Evolutionary conservation across 148 eudicot genomes (phyloP), one percentile per base, ranked within the genome.

Genomic region (Chenopodium quinoa): DNA sequence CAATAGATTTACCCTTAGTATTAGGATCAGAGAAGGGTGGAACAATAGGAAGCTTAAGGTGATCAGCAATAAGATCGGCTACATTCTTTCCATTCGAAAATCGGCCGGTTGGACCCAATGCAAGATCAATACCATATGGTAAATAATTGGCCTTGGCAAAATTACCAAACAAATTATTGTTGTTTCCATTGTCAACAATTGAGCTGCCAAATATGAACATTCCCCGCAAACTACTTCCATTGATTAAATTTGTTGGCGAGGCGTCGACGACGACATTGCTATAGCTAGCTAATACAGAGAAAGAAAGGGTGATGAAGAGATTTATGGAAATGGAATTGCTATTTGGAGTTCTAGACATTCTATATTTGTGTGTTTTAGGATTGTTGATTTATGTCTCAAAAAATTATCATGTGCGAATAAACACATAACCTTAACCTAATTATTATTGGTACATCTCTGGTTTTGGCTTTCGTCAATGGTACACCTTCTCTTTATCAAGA

Each of bases 41-140:
- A 34, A 69, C 2, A 19, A 48, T 32, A 27, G 84, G 84, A 68
- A 86, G 75, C 0, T 25, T 11, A 6, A 86, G 86, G 13, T 29
- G 75, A 25, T 71, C 75, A 0, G 77, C 82, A 2, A 86, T 48
- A n/a, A 70, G 54, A 73, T 85, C 87, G 7, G 75, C 87, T 0
- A 85, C 77, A 23, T 40, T 86, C 66, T 86, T 70, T 4, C 86
- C 88, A 60, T 86, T 78, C 0, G 84, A 46, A 65, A 69, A 86
- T 56, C 88, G 31, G 10, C 88, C 88, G 0, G 86, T 86, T 10
- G 84, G 84, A 46, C 88, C 84, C 11, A 11, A 11, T 4, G 84
- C 78, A 40, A 58, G 84, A 77, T 86, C 88, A 2, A 86, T n/a
- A 20, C 88, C 88, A 54, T 86, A 86, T 27, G 88, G 88, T 27